Base-by-base conservation (phyloP, 768 basidiomycete species). In the Mrakia hoshinonis region DNA sequence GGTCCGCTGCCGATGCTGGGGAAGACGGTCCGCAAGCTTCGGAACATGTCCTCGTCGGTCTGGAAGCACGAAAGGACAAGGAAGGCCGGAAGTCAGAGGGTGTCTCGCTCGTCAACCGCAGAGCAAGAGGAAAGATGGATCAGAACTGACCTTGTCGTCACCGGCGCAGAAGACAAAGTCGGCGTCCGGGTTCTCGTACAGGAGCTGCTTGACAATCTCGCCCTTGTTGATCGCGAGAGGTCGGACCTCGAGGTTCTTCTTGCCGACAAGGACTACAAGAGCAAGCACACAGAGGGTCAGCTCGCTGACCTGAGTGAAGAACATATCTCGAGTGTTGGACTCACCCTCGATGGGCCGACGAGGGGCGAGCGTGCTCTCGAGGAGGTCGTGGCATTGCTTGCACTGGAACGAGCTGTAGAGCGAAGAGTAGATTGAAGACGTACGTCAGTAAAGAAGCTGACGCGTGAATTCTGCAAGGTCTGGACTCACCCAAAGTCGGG, bases 31-130 rank as follows among this genome's bases (percentile, higher is more conserved):
- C 86, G 84, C 0, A 95, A 83, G 0, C 91, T 85, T 74, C 93
- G 88, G 89, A 97, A 97, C 95, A 99, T 99, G 82, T 99, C 95
- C 82, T 99, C 95, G 82, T 97, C 92, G 61, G 94, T 94, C 90
- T 89, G 75, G 15, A n/a, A 2, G 12, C 20, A 1, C 10, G 36
- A 12, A 73, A 47, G 26, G 2, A 39, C 18, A 15, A 0, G 7
- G 20, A 47, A 34, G 36, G 15, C n/a, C 18, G 38, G 39, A 38
- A 34, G 18, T 11, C 29, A 36, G 22, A 61, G 58, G 31, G 51
- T n/a, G n/a, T n/a, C n/a, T n/a, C n/a, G n/a, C n/a, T n/a, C n/a
- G n/a, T n/a, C n/a, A n/a, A n/a, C n/a, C n/a, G 9, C 12, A 38
- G 22, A 20, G 26, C 46, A 15, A 64, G 43, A 9, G 12, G 0